Base-by-base conservation (phyloP, 257 asterid species). In the Solanum arcanum region DNA sequence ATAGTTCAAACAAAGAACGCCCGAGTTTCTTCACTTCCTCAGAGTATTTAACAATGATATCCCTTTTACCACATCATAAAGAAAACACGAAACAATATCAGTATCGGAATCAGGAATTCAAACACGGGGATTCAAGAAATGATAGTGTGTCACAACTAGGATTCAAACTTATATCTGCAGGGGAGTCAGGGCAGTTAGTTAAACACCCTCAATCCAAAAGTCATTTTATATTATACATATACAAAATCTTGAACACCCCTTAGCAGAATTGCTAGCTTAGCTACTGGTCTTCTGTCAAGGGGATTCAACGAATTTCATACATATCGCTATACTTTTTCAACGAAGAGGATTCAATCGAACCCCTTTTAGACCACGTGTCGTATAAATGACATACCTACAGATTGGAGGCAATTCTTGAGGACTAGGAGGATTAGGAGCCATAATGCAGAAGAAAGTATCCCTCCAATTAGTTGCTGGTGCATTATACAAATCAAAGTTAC, bases 401-500 rank as follows among this genome's bases (percentile, higher is more conserved):
- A 29, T 39, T 2, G 87, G 10, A 20, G 91, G 91, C 86, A 89
- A 59, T 52, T 89, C 86, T 31, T 89, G 18, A 15, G 88, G 88
- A 35, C 13, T 82, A 9, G 87, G 91, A 86, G 90, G 87, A 72
- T 81, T 86, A 77, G 91, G 91, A 86, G 88, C 88, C 81, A 89
- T 81, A 31, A 64, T 13, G 49, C 83, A 31, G 35, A 14, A 41
- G 20, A 83, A 69, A 35, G 90, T 87, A 27, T 89, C 91, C 72
- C 91, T 87, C 91, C 91, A 89, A 21, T 86, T 87, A 47, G 91
- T 82, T 25, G 86, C 80, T 0, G 90, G 83, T n/a, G 90, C 56
- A 29, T 62, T 87, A n/a, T 87, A 89, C 83, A 89, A 62, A 83
- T 89, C 91, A 82, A 87, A 87, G 25, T 89, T 89, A 80, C 90